Conservation (phyloP, 129 eudicot genomes). For the Solidago caesia region DNA sequence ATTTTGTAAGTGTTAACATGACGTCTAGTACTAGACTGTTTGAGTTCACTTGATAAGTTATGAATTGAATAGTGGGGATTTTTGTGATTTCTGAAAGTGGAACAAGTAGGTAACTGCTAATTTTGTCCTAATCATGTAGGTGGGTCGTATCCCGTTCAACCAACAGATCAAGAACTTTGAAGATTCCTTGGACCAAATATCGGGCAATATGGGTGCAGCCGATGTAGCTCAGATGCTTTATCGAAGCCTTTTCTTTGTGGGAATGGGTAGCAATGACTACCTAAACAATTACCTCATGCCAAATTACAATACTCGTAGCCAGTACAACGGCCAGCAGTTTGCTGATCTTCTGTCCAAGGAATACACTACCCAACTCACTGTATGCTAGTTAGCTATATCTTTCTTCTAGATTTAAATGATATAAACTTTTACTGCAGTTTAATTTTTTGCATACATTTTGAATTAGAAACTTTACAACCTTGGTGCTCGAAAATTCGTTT, state of each 20-base stretch:
- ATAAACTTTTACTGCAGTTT: background rate
- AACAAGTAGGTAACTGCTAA: background rate
- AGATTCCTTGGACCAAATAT: constrained; percentile 64
- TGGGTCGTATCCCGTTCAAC: constrained; percentile 83
- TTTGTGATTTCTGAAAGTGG: background rate
- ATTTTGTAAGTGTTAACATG: constrained; percentile 63
- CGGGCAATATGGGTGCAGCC: constrained; percentile 44
- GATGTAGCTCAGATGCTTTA: constrained; percentile 49
- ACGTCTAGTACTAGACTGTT: background rate
- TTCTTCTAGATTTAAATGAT: background rate
- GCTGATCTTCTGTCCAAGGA: constrained; percentile 70
- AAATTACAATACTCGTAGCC: constrained; percentile 66
- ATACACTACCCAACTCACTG: constrained; percentile 67
- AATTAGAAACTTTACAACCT: constrained; percentile 80
- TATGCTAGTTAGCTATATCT: constrained; percentile 24
- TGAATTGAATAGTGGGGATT: no score
- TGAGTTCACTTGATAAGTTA: background rate
- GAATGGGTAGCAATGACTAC: constrained; percentile 99
- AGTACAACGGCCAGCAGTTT: constrained; percentile 62
- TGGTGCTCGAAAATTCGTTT: constrained; percentile 79
- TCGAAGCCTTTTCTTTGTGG: constrained; percentile 72
- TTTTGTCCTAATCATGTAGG: constrained; percentile 35
- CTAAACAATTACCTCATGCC: constrained; percentile 97
- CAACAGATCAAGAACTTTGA: constrained; percentile 75
- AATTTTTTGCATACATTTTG: background rate